Base-by-base conservation (phyloP, 225 moss, liverwort and hornwort genomes). In the Pseudoscleropodium purum region DNA sequence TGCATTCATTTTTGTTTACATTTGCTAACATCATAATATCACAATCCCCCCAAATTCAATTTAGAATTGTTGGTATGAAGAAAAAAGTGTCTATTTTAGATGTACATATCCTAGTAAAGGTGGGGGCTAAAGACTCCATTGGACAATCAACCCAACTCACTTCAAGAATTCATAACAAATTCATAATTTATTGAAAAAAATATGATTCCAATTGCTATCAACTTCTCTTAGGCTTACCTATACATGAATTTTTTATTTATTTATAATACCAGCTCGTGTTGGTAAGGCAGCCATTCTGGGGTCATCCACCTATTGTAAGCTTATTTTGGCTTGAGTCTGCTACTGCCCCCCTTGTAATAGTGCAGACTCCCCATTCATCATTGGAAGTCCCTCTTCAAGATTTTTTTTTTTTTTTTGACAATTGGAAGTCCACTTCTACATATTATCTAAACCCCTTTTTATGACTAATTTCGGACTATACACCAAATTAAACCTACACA, bases 141-240 rank as follows among this genome's bases (percentile, higher is more conserved):
- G 0, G 1, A 0, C 2, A 9, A 0, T 9, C 2, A 6, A 0
- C 0, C 36, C 36, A 54, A 15, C 9, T 77, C 37, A 16, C 37
- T 78, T 56, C 78, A 56, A 37, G 16, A 25, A 78, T 37, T 37
- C 25, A 37, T 16, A 25, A 78, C 4, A 54, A 78, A 25, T 15
- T 54, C 54, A 24, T 15, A 26, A 39, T 57, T 77, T 36, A 13
- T 52, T 52, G 10, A 23, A 56, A 36, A 36, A 79, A 37, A 56
- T 19, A 49, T 12, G 4, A 49, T 51, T 75, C 20, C 12, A 75
- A 23, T 5, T 51, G 51, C 49, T 51, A 20, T 33, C 1, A 0
- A 24, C 15, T 79, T 56, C 7, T 10, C 10, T 13, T 8, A 8
- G 5, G 17, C 16, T 52, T 51, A 13, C 23, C 8, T 34, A 21